phyloP scores from a whole-genome alignment of 805 yeast species.

The Clavispora vitiphila region DNA sequence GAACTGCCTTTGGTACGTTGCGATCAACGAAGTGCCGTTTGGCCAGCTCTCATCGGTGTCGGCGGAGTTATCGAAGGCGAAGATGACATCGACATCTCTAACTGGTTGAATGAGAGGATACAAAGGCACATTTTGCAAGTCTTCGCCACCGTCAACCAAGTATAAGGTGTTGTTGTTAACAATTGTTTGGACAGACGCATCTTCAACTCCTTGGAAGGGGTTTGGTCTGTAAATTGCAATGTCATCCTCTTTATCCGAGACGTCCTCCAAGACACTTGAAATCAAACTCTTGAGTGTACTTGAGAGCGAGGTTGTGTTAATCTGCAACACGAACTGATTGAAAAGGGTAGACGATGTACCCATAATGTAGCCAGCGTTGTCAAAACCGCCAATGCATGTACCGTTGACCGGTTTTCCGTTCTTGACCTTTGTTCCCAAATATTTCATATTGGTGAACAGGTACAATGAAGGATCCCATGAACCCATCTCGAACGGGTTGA shows the following conservation, averaged over 20 bases:
- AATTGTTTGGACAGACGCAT: slow-evolving; percentile 16
- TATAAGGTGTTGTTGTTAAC: slow-evolving; percentile 26
- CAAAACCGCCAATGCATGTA: slow-evolving; percentile 63
- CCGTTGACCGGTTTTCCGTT: slow-evolving; percentile 51
- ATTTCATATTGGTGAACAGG: slow-evolving; percentile 61
- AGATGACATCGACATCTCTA: slow-evolving; percentile 35
- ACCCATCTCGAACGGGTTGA: slow-evolving; percentile 51
- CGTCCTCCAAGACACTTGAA: slow-evolving; percentile 18
- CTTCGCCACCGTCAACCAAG: slow-evolving; percentile 43
- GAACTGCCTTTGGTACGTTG: slow-evolving; percentile 29
- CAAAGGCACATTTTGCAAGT: slow-evolving; percentile 37
- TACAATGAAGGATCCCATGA: slow-evolving; percentile 79
- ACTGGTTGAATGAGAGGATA: slow-evolving; percentile 35
- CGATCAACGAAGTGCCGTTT: slow-evolving; percentile 35
- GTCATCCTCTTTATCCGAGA: slow-evolving; percentile 26
- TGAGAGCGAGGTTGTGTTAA: slow-evolving; percentile 19
- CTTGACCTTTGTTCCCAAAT: slow-evolving; percentile 60
- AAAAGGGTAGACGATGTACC: slow-evolving; percentile 38
- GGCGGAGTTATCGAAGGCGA: slow-evolving; percentile 35
- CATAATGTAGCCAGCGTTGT: slow-evolving; percentile 50
- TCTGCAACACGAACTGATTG: slow-evolving; percentile 26
- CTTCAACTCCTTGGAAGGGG: slow-evolving; percentile 26
- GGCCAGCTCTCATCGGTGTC: slow-evolving; percentile 37
- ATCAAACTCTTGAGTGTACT: slow-evolving; percentile 22
- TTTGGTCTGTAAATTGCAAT: slow-evolving; percentile 38